Evolutionary conservation across 1,284 basidiomycete species (phyloP).

Genomic region (Termitomyces sp.): DNA sequence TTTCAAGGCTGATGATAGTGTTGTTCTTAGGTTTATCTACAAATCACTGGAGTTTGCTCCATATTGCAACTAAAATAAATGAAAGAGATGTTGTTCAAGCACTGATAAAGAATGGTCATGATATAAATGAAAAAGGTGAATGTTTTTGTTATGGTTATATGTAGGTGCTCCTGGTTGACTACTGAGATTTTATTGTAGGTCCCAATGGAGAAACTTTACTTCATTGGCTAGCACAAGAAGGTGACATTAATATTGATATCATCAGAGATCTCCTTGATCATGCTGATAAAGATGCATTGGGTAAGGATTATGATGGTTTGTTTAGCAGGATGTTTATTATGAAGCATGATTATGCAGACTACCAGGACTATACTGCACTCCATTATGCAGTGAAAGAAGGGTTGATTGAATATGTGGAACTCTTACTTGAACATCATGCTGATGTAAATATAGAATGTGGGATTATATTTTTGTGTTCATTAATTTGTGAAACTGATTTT

Average conservation of each 20-base stretch:
- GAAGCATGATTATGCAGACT: background rate
- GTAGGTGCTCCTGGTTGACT: too few relatives aligned
- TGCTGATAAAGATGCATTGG: background rate
- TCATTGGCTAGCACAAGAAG: background rate
- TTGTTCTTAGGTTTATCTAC: background rate
- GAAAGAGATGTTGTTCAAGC: background rate
- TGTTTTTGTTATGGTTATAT: too few relatives aligned
- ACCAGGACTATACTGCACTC: background rate
- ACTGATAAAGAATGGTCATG: background rate
- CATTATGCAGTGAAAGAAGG: background rate
- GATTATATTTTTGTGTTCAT: background rate
- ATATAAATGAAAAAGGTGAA: background rate
- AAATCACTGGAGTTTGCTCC: background rate
- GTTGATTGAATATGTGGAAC: background rate
- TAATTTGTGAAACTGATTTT: background rate
- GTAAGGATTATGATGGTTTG: background rate
- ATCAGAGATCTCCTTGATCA: background rate
- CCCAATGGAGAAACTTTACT: background rate
- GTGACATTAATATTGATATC: background rate
- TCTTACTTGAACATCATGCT: conserved; percentile 2
- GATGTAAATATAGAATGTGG: background rate
- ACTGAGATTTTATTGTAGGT: background rate
- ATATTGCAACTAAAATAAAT: background rate
- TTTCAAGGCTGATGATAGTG: background rate
- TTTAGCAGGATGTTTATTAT: background rate